A percentile compares a stretch with the other conserved stretches of the same genome.
Evolutionary conservation across 192 early-diverging fungal species (phyloP).

Genomic region (Coemansia sp.): DNA sequence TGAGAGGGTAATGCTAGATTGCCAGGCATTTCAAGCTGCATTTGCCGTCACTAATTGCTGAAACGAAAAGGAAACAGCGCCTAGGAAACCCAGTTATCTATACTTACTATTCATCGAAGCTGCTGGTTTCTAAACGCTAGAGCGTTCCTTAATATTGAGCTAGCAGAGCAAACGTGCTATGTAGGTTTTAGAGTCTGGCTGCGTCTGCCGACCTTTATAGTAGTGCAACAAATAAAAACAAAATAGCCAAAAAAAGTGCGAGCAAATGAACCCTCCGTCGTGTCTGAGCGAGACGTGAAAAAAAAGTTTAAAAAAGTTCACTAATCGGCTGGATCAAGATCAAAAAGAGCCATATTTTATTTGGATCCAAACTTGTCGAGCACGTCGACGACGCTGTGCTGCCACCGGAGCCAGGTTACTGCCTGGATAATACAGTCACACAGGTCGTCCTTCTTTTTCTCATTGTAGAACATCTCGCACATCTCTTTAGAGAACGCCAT

Average conservation of each 20-base stretch:
- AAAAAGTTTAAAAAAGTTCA: constrained; percentile 7
- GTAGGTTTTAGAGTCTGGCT: background rate
- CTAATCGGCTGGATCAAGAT: background rate
- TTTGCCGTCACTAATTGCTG: background rate
- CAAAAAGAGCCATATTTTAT: background rate
- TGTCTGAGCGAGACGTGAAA: constrained; percentile 8
- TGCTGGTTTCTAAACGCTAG: background rate
- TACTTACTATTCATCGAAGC: constrained; percentile 34
- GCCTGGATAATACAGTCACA: constrained; percentile 53
- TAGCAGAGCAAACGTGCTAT: background rate
- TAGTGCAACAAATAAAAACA: background rate
- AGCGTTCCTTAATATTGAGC: background rate
- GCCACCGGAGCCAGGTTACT: constrained; percentile 51
- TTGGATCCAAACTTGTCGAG: constrained; percentile 13
- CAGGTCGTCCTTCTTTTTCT: constrained; percentile 52
- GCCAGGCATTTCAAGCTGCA: background rate
- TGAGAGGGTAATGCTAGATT: background rate
- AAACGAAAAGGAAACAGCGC: background rate
- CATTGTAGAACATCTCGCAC: constrained; percentile 32
- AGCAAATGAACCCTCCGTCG: background rate
- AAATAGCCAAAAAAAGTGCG: background rate
- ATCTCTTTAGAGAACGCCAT: constrained; percentile 24
- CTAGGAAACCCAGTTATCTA: background rate
- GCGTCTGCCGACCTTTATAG: background rate
- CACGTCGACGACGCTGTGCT: constrained; percentile 20